phyloP scores from a whole-genome alignment of 345 rosid species.

The Streptanthus diversifolius region DNA sequence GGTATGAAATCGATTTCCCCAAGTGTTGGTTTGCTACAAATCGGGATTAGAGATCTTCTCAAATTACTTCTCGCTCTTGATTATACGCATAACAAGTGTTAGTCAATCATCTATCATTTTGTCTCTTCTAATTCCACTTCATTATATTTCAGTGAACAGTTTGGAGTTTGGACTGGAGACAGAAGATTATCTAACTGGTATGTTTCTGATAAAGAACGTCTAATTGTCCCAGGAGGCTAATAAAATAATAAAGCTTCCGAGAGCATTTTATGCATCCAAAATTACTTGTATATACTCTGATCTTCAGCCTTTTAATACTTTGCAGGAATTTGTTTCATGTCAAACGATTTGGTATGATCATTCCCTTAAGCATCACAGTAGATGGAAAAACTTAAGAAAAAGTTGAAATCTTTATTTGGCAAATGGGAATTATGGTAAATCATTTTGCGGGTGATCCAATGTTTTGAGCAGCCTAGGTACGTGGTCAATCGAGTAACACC shows the following conservation, averaged over 20 bases:
- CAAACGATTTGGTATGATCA: conserved; percentile 81
- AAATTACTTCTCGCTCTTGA: not conserved
- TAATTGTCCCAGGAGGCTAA: not conserved
- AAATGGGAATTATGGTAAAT: not conserved
- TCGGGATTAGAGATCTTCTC: not conserved
- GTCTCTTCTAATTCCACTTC: conserved; percentile 5
- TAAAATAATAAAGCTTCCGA: not conserved
- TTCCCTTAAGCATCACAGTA: not conserved
- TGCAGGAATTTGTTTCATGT: conserved; percentile 93
- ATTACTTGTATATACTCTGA: not conserved
- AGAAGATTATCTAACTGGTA: conserved; percentile 91
- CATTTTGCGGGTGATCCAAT: not conserved
- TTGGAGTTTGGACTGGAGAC: conserved; percentile 69
- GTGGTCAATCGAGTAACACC: conserved; percentile 89
- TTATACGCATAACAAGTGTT: not conserved
- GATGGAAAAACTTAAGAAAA: not conserved
- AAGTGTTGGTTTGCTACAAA: not conserved
- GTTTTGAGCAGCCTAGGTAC: conserved; percentile 69
- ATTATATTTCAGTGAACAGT: conserved; percentile 53
- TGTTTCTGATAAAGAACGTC: conserved; percentile 22
- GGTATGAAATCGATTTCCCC: not conserved
- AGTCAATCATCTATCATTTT: not conserved
- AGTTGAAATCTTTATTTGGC: not conserved
- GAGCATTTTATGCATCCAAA: not conserved
- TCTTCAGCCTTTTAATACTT: not conserved